These are phyloP conservation scores for Gossypium laxum DNA, from an alignment of 441 rosid genomes.

Conservation along the genomic window DNA sequence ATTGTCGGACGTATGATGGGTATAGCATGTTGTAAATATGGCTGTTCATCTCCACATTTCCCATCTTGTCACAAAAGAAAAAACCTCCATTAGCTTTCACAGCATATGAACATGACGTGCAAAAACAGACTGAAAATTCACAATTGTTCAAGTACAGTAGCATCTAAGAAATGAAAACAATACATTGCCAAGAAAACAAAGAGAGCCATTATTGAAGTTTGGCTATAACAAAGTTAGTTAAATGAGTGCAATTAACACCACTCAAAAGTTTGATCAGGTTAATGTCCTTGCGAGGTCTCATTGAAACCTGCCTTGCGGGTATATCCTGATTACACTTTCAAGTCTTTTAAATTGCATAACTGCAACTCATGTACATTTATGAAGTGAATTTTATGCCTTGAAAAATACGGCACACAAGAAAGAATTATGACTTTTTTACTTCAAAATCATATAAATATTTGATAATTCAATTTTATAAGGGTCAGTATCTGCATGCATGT, in stretches of 20 bases:
- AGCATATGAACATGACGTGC: background rate
- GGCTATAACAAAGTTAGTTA: background rate
- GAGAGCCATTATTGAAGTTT: background rate
- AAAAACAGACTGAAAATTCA: background rate
- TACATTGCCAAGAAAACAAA: background rate
- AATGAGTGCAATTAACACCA: background rate
- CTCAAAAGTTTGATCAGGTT: background rate
- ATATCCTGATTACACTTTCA: background rate
- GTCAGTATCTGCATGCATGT: background rate
- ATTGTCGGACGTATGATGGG: slow-evolving; percentile 18
- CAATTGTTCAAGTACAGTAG: background rate
- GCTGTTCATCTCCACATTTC: slow-evolving; percentile 23
- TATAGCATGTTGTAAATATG: slow-evolving; percentile 9
- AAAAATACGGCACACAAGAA: background rate
- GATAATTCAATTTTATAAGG: background rate
- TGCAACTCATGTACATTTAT: background rate
- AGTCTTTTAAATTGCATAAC: background rate
- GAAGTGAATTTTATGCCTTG: background rate
- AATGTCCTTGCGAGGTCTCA: background rate
- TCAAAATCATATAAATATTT: background rate
- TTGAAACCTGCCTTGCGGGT: background rate
- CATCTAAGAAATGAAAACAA: background rate
- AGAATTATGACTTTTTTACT: background rate
- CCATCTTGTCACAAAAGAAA: slow-evolving; percentile 23
- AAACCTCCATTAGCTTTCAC: background rate